Conservation (phyloP, 345 rosid genomes). For the Citrus mangshanensis region DNA sequence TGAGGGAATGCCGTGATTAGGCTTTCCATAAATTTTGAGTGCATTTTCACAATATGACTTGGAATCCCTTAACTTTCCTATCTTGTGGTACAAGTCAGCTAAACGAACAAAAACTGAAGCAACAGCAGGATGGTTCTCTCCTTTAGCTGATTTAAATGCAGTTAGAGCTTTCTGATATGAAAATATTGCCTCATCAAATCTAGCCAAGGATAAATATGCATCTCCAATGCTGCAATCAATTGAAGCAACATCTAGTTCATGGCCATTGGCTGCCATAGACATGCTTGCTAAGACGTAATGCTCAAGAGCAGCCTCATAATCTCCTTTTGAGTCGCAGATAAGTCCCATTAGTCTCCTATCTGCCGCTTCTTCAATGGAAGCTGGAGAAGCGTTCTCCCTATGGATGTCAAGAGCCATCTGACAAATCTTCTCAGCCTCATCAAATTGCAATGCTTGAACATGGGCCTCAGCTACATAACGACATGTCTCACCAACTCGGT, state of each 20-base stretch:
- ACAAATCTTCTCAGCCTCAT: slow-evolving; percentile 81
- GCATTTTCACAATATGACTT: slow-evolving; percentile 84
- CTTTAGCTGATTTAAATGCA: slow-evolving; percentile 67
- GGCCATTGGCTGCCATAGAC: slow-evolving; percentile 74
- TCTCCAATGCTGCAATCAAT: slow-evolving; percentile 76
- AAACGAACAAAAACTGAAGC: slow-evolving; percentile 84
- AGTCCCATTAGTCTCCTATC: slow-evolving; percentile 91
- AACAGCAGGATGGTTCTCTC: slow-evolving; percentile 78
- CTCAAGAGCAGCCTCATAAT: slow-evolving; percentile 81
- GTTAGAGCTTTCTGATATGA: slow-evolving; percentile 86
- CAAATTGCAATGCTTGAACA: slow-evolving; percentile 80
- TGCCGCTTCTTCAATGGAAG: slow-evolving; percentile 78
- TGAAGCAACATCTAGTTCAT: slow-evolving; percentile 65
- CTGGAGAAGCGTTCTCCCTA: slow-evolving; percentile 50
- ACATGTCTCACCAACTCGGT: slow-evolving; percentile 60
- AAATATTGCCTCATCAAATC: slow-evolving; percentile 83
- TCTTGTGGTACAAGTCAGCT: slow-evolving; percentile 81
- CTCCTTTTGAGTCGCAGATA: slow-evolving; percentile 71
- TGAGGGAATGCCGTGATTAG: slow-evolving; percentile 47
- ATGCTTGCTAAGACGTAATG: slow-evolving; percentile 83
- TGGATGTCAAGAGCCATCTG: slow-evolving; percentile 75
- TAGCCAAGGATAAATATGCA: slow-evolving; percentile 72
- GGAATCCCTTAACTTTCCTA: slow-evolving; percentile 76
- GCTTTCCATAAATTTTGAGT: slow-evolving; percentile 56
- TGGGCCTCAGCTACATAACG: slow-evolving; percentile 17